Percentiles rank a stretch among this genome's conserved stretches.
These are phyloP conservation scores for Schrenkiella parvula DNA, from an alignment of 345 rosid genomes.

Conservation along the genomic window DNA sequence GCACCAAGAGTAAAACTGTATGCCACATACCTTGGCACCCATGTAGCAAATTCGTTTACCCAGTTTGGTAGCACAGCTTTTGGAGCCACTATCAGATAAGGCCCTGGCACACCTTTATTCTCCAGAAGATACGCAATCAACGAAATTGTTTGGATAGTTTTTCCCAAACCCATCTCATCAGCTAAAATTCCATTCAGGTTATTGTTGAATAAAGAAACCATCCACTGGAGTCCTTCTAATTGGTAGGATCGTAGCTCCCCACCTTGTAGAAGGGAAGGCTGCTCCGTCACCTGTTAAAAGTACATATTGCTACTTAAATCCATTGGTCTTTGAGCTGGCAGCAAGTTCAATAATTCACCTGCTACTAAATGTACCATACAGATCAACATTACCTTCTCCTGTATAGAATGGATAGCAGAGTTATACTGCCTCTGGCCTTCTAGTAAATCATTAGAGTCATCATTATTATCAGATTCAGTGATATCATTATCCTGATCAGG, in stretches of 20 bases:
- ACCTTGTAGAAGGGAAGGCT: slow-evolving; percentile 86
- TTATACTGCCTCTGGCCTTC: slow-evolving; percentile 98
- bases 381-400: slow-evolving; percentile 68
- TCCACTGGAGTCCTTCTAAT: slow-evolving; percentile 99
- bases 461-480: slow-evolving; percentile 73
- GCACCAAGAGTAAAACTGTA: background rate
- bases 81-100: slow-evolving; percentile 98
- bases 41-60: slow-evolving; percentile 87
- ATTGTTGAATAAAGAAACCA: slow-evolving; percentile 96
- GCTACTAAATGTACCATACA: background rate
- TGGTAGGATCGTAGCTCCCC: slow-evolving; percentile 93
- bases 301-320: slow-evolving; percentile 22
- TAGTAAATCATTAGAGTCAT: slow-evolving; percentile 76
- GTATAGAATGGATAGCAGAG: slow-evolving; percentile 90
- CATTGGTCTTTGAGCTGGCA: background rate
- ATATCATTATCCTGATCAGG: slow-evolving; percentile 65
- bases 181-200: slow-evolving; percentile 97
- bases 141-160: slow-evolving; percentile 96
- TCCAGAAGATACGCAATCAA: slow-evolving; percentile 86
- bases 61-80: slow-evolving; percentile 98
- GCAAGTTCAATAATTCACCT: background rate
- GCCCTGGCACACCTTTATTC: slow-evolving; percentile 80
- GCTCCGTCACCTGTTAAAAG: slow-evolving; percentile 80
- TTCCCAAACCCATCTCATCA: slow-evolving; percentile 99
- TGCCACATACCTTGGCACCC: slow-evolving; percentile 74